These are phyloP conservation scores for Erysimum cheiranthoides DNA, from an alignment of 345 rosid genomes.

Conservation along the genomic window DNA sequence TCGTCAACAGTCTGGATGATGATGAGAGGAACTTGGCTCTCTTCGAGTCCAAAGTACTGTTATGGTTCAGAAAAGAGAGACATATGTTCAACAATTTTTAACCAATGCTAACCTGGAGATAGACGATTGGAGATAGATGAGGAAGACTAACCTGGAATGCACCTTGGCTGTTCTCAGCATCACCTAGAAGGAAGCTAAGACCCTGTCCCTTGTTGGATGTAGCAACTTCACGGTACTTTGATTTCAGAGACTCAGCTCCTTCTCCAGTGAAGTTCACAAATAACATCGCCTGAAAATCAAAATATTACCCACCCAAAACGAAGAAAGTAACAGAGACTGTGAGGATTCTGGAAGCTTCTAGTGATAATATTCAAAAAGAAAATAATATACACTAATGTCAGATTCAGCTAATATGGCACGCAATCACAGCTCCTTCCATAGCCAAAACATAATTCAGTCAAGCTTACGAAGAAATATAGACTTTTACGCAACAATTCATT, in stretches of 20 bases:
- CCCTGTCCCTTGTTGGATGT: slow-evolving; percentile 73
- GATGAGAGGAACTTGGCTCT: slow-evolving; percentile 86
- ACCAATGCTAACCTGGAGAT: neutral
- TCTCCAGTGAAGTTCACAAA: slow-evolving; percentile 71
- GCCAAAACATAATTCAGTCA: slow-evolving; percentile 9
- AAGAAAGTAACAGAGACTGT: slow-evolving; percentile 1
- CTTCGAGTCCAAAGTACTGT: slow-evolving; percentile 95
- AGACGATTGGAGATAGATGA: slow-evolving; percentile 5
- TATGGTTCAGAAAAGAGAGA: slow-evolving; percentile 28
- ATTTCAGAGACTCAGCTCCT: slow-evolving; percentile 62
- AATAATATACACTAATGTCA: neutral
- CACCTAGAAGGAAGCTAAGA: slow-evolving; percentile 83
- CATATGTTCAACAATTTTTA: slow-evolving; percentile 11
- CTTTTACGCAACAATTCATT: neutral
- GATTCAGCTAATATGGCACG: slow-evolving; percentile 14
- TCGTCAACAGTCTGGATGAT: slow-evolving; percentile 75
- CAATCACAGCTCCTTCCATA: neutral
- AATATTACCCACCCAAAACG: slow-evolving; percentile 31
- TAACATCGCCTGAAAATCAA: slow-evolving; percentile 74
- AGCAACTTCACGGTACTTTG: slow-evolving; percentile 78
- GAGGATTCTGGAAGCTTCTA: slow-evolving; percentile 11
- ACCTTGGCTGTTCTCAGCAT: slow-evolving; percentile 81
- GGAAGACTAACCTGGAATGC: slow-evolving; percentile 84
- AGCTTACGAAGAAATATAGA: neutral
- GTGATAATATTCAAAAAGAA: neutral